phyloP scores from a whole-genome alignment of 345 rosid species.

The Physaria fendleri region DNA sequence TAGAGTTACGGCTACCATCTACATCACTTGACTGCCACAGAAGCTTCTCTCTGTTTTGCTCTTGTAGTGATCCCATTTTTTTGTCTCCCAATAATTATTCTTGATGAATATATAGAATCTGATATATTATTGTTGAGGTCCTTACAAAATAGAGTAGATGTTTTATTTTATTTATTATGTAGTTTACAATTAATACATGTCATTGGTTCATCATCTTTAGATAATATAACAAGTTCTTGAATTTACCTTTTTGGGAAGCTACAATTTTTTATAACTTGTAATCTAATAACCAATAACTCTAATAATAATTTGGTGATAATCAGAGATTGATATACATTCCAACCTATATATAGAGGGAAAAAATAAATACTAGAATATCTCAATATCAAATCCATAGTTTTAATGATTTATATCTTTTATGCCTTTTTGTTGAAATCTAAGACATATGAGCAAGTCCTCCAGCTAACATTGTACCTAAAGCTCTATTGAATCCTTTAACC shows the following conservation, averaged over 20 bases:
- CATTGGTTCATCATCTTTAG: neutral
- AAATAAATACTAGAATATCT: no score
- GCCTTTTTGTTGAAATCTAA: no score
- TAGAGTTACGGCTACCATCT: slow-evolving; percentile 15
- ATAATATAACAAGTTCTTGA: neutral
- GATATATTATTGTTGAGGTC: neutral
- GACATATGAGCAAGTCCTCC: slow-evolving; percentile 67
- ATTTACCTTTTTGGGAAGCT: neutral
- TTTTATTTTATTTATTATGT: neutral
- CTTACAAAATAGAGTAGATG: neutral
- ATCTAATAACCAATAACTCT: no score
- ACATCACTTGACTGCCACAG: slow-evolving; percentile 20
- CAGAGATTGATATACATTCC: no score
- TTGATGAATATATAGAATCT: neutral
- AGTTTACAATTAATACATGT: neutral
- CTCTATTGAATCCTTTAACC: slow-evolving; percentile 75
- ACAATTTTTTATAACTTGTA: no score
- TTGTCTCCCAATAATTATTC: slow-evolving; percentile 28
- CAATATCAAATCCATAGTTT: no score
- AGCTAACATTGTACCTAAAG: slow-evolving; percentile 63
- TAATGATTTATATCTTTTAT: no score
- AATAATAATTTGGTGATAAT: no score
- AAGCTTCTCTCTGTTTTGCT: slow-evolving; percentile 49
- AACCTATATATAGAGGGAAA: no score
- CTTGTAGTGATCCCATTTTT: slow-evolving; percentile 32